Base-by-base conservation (phyloP, 2,329 filamentous ascomycete species). In the Fusarium sp. region DNA sequence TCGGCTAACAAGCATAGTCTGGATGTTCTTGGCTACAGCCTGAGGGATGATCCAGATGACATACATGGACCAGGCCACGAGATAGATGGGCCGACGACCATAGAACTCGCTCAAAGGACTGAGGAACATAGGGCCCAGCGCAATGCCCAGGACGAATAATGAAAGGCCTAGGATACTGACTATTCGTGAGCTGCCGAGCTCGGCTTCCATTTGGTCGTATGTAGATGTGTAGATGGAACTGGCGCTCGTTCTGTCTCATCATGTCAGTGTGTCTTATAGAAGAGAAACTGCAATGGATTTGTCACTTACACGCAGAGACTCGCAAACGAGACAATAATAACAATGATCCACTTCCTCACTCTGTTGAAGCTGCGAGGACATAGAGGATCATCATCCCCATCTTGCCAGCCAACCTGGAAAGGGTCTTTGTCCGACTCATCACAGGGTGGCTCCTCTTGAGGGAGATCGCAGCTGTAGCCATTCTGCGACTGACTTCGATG, bases 211-310 rank as follows among this genome's bases (percentile, higher is more conserved):
- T 74, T 95, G 90, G 15, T 70, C 72, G 73, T 97, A 97, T 0
- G 91, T 95, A 11, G 86, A 86, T 1, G 92, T 94, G 75, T 97
- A 97, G 68, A 96, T 87, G n/a, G 92, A 95, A 43, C 90, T 93
- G 2, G 91, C 86, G 72, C 89, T 92, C 9, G 93, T 96, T 49
- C 90, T 93, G 7, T 41, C 8, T 6, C 21, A n/a, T 13, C 23
- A n/a, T 10, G 17, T 46, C 9, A 49, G 50, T 29, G 7, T 7
- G 7, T 19, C 33, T 17, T 32, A 13, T 23, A 31, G 15, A 19
- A 17, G 11, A 25, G 32, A 17, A 29, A n/a, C 4, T 5, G 9
- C 23, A 25, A 29, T 29, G 21, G 31, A 9, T 27, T 23, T n/a
- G 8, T 11, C 27, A 87, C 90, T 82, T 83, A 93, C 89, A 97